A percentile compares a stretch with the other conserved stretches of the same genome.
phyloP scores from a whole-genome alignment of 306 rosid species.

The Prunus mume region DNA sequence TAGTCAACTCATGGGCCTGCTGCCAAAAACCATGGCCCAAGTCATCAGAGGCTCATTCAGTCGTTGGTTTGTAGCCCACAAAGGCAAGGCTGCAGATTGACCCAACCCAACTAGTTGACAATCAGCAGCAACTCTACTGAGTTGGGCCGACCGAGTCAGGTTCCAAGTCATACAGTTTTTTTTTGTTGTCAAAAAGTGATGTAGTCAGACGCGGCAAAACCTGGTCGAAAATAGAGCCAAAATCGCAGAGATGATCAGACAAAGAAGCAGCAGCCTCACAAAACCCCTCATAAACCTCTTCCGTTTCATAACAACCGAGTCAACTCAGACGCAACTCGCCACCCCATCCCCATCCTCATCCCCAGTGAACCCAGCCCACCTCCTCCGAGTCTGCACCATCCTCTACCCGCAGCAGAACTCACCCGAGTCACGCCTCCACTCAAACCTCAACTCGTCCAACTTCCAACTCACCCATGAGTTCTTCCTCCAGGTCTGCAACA shows the following conservation, averaged over 20 bases:
- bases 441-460: slow-evolving; percentile 49
- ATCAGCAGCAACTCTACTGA: too few species aligned
- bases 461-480: slow-evolving; percentile 73
- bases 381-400: slow-evolving; percentile 66
- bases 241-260: slow-evolving; percentile 12
- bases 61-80: too few species aligned
- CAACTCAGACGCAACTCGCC: slow-evolving; percentile 15
- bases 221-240: not conserved
- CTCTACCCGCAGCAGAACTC: slow-evolving; percentile 78
- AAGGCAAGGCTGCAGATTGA: too few species aligned
- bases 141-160: too few species aligned
- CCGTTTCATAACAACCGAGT: slow-evolving; percentile 14
- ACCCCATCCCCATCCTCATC: slow-evolving; percentile 28
- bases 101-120: too few species aligned
- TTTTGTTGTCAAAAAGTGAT: too few species aligned
- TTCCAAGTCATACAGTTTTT: too few species aligned
- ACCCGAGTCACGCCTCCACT: slow-evolving; percentile 55
- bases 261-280: not conserved
- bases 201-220: not conserved
- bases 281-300: slow-evolving; percentile 15
- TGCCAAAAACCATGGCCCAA: too few species aligned
- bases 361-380: slow-evolving; percentile 48
- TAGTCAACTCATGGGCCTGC: too few species aligned
- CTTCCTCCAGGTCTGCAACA: slow-evolving; percentile 89
- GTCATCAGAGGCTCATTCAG: too few species aligned